phyloP scores from a whole-genome alignment of 1,139 yeast genomes.

The Taiozyma sp. region DNA sequence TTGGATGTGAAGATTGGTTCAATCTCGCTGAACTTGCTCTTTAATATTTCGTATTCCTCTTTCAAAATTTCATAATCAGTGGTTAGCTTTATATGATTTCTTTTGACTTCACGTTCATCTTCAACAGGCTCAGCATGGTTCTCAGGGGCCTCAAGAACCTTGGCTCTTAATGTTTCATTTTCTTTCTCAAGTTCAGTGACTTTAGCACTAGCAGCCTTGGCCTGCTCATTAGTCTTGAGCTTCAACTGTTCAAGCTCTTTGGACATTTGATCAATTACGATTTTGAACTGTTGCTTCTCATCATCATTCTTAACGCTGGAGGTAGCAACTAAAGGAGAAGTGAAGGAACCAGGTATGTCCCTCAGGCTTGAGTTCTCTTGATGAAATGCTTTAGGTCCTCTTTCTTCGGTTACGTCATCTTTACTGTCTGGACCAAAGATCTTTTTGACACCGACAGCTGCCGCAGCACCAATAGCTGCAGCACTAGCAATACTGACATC shows the following conservation, averaged over 20 bases:
- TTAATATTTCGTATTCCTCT: constrained; percentile 41
- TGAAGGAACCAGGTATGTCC: constrained; percentile 1
- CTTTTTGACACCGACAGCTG: background rate
- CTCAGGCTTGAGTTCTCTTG: background rate
- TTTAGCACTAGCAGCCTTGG: constrained; percentile 48
- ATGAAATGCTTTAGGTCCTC: background rate
- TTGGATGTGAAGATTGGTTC: constrained; percentile 56
- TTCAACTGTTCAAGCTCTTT: constrained; percentile 43
- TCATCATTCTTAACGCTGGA: background rate
- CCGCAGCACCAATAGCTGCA: constrained; percentile 4
- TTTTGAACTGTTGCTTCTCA: constrained; percentile 21
- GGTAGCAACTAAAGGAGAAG: background rate
- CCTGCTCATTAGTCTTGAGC: constrained; percentile 43
- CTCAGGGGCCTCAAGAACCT: constrained; percentile 7
- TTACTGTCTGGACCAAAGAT: background rate
- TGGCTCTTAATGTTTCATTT: constrained; percentile 29
- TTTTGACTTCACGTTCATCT: constrained; percentile 14
- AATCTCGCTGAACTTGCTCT: constrained; percentile 38
- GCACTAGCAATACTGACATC: constrained; percentile 15
- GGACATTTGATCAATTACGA: constrained; percentile 37
- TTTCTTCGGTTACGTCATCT: background rate
- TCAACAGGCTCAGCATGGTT: constrained; percentile 3
- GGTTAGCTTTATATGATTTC: constrained; percentile 35
- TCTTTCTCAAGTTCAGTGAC: constrained; percentile 44
- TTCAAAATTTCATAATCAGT: constrained; percentile 43